phyloP scores from a whole-genome alignment of 108 stramenopile species.

The Epithemia pelagica region DNA sequence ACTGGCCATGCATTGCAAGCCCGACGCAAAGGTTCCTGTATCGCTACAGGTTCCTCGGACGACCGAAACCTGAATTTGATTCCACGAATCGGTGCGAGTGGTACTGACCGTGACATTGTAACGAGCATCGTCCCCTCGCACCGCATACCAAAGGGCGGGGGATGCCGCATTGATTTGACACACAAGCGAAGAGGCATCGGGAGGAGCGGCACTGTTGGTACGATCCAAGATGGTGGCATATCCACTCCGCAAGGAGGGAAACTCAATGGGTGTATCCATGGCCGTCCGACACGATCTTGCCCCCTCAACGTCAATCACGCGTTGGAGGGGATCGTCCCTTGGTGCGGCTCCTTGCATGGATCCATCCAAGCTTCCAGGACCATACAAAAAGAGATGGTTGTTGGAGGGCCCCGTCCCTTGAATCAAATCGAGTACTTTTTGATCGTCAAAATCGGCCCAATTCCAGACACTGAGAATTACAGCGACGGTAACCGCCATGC shows the following conservation, averaged over 20 bases:
- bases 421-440: neutral
- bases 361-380: neutral
- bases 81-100: neutral
- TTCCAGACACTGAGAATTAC: neutral
- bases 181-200: neutral
- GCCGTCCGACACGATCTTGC: neutral
- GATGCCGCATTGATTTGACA: neutral
- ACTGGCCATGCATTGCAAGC: neutral
- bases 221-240: neutral
- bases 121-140: neutral
- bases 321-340: neutral
- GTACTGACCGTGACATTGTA: neutral
- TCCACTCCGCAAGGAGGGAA: neutral
- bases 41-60: neutral
- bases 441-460: neutral
- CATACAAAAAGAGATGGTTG: neutral
- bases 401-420: neutral
- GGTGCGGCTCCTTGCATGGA: neutral
- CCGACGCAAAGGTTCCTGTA: neutral
- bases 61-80: neutral
- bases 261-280: neutral
- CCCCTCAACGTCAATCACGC: neutral
- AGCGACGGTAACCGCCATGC: neutral
- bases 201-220: neutral
- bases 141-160: neutral